Evolutionary conservation across 345 rosid genomes (phyloP), one percentile per base, ranked within the genome.

Genomic region (Barbarea vulgaris): DNA sequence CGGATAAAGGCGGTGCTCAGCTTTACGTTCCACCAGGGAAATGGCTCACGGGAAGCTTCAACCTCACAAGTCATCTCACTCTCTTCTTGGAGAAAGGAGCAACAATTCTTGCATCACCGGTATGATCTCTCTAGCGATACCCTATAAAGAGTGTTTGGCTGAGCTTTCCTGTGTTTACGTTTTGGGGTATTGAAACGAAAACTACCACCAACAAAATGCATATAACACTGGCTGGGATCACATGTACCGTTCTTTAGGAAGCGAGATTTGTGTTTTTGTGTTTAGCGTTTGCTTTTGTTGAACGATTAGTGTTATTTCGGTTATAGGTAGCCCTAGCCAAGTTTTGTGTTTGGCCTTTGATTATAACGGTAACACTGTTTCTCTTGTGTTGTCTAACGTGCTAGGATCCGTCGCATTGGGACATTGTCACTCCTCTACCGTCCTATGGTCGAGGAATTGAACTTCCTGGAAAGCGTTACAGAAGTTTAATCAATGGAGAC

Each of bases 1-100:
- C 97, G 0, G 97, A 94, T 71, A 94, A 94, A 77, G 98, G 98
- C 13, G 98, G 98, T 24, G 99, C 98, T 48, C 96, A 94, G 85
- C 96, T 94, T 27, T 94, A 94, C 44, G 90, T 94, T 48, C 96
- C 98, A 0, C 86, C 96, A 0, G 98, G 98, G 28, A 85, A 83
- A 79, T 94, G 96, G 97, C 95, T 94, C 25, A 91, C 97, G 0
- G 99, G 96, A 64, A 90, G 99, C 77, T 83, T 94, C 84, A 94
- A 90, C 62, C 97, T 94, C 64, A 94, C 99, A 0, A 94, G 96
- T 83, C 99, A 90, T 74, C 99, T 94, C 72, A 94, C 99, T 8
- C 89, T 94, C 70, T 94, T 91, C 83, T 73, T 94, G 73, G 97
- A 85, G 70, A 94, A 89, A 76, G 96, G 91, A 21, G 97, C 98